Base-by-base conservation (phyloP, 1,139 yeast genomes). In the Geotrichum reessii region DNA sequence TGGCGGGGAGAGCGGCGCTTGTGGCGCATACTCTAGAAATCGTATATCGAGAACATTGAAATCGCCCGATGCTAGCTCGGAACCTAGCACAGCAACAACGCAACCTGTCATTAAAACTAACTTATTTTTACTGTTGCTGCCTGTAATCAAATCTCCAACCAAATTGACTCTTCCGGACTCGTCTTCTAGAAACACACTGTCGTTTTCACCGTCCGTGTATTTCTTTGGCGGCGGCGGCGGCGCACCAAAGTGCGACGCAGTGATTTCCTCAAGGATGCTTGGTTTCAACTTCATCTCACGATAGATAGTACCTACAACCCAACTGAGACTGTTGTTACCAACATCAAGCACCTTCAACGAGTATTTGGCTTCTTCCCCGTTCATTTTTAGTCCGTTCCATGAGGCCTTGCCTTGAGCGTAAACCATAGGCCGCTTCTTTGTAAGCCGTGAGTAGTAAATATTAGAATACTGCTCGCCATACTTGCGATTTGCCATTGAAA, bases 251-350 rank as follows among this genome's bases (percentile, higher is more conserved):
- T 73, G 73, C 64, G 68, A 66, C 21, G 67, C 81, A 50, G 87
- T 84, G 17, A 92, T 93, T 64, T 93, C 98, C 55, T 83, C 82
- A 58, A 95, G 74, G 55, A 93, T 86, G 68, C 91, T 87, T 11
- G 96, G 90, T 69, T 93, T 93, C 69, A 83, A 83, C 67, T 83
- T 84, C 84, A 90, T 81, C 62, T 92, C 97, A 66, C 90, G 81
- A 67, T 87, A 91, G 0, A 92, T 78, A 0, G 98, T 89, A 1
- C 99, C 99, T 42, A 87, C 79, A n/a, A 90, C 85, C 95, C 95
- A 93, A 62, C 91, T 83, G 33, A 91, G 81, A 64, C 83, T 80
- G 57, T 86, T 83, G 52, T 83, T 82, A 31, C 78, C 77, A 6
- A 92, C 84, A 69, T 92, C 97, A 62, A 93, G 75, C 11, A 91